A percentile compares a stretch with the other conserved stretches of the same genome.
These are phyloP conservation scores for Nicotiana otophora DNA, from an alignment of 257 asterid species.

Conservation along the genomic window DNA sequence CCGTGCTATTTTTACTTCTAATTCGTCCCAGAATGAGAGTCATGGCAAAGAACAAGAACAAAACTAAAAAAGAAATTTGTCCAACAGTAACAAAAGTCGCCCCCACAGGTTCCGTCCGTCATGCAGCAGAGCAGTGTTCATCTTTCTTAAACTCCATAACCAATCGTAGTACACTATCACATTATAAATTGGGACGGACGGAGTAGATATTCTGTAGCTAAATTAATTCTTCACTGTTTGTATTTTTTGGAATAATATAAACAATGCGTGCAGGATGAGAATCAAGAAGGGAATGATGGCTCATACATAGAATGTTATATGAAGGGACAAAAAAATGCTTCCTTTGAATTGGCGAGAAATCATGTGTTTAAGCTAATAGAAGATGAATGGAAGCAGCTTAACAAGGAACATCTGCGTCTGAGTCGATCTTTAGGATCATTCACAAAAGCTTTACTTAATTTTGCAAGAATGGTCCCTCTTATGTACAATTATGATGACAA, in stretches of 20 bases:
- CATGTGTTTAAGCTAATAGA: conserved; percentile 26
- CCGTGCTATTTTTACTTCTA: no score
- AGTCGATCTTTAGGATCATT: conserved; percentile 14
- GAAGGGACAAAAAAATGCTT: conserved; percentile 19
- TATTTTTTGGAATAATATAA: not conserved
- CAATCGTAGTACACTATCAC: no score
- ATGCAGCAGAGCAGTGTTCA: no score
- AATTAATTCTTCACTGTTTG: not conserved
- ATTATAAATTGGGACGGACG: no score
- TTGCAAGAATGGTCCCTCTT: conserved; percentile 39
- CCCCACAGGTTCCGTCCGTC: no score
- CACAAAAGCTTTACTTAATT: conserved; percentile 26
- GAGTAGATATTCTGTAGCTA: not conserved
- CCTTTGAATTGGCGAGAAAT: conserved; percentile 21
- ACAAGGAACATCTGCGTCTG: conserved; percentile 23
- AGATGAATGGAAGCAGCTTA: conserved; percentile 38
- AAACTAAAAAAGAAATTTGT: no score
- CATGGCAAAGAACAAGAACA: no score
- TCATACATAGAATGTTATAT: conserved; percentile 38
- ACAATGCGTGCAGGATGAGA: conserved; percentile 30
- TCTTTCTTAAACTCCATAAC: no score
- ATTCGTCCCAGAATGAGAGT: no score
- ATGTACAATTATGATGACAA: conserved; percentile 27
- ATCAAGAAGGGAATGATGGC: conserved; percentile 44
- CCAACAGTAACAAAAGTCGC: no score